Evolutionary conservation across 208 protist species (phyloP), one percentile per base, ranked within the genome.

Genomic region (Trypanosoma cruzi): DNA sequence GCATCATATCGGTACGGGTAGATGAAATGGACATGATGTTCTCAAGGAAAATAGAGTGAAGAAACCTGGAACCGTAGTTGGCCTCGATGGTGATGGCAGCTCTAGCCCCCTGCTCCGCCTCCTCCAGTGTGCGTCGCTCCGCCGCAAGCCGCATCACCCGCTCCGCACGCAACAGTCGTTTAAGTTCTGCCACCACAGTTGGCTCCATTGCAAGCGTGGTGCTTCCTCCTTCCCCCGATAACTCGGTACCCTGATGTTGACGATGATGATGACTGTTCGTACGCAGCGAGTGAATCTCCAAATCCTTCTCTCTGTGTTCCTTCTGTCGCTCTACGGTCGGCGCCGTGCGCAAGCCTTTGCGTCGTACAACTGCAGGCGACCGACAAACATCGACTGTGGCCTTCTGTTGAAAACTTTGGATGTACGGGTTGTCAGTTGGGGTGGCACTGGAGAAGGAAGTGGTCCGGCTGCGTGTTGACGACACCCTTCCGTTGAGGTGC

Each of bases 31-130:
- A 16, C 8, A 16, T 54, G 14, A 60, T 22, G 10, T 28, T 31
- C 36, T 77, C 72, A 0, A 71, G n/a, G 46, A 77, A 50, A 24
- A 77, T 64, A 4, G 72, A 59, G 50, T 77, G 40, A 13, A 77
- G 59, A 18, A 77, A 48, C n/a, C 64, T 42, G 20, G 72, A 64
- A 22, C 72, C 66, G 36, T 73, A 71, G 16, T 50, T 72, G 5
- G 72, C 72, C 49, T 77, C 72, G 29, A 71, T 59, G 24, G 57
- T 36, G 34, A 77, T 71, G 7, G 49, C 53, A 11, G 48, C 61
- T 16, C 72, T 56, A 2, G 28, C 32, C 11, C 72, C 72, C 13
- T 48, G 64, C 46, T 77, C 72, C 16, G 20, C 7, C 46, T 67
- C 58, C 61, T 77, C 72, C 0, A 77, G 24, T 20, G 42, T 64